Evolutionary conservation across 1,139 yeast species (phyloP).

Genomic region (Kodamaea suecica): DNA sequence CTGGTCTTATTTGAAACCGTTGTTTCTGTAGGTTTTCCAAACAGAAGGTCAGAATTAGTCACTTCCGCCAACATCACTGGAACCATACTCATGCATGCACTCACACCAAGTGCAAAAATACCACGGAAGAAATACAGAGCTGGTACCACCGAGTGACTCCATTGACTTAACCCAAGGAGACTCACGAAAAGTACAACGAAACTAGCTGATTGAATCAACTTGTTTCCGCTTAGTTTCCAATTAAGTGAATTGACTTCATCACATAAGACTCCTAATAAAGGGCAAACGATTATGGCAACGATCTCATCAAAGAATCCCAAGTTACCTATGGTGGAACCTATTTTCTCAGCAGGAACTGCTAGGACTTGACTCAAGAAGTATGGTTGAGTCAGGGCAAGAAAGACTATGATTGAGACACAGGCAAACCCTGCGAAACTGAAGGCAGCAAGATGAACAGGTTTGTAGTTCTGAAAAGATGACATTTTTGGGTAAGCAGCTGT

Average conservation of each 20-base stretch:
- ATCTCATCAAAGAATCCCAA: slow-evolving; percentile 65
- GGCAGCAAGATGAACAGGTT: slow-evolving; percentile 17
- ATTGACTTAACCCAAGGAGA: slow-evolving; percentile 47
- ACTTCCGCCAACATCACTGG: slow-evolving; percentile 55
- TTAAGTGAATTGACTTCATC: slow-evolving; percentile 41
- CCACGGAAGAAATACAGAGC: slow-evolving; percentile 50
- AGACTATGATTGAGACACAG: slow-evolving; percentile 62
- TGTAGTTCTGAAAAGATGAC: slow-evolving; percentile 13
- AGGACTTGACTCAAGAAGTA: slow-evolving; percentile 59
- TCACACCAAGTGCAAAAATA: slow-evolving; percentile 57
- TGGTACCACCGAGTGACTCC: slow-evolving; percentile 32
- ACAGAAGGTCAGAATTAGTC: slow-evolving; percentile 40
- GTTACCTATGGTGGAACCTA: slow-evolving; percentile 59
- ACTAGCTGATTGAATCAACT: slow-evolving; percentile 49
- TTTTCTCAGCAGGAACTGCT: slow-evolving; percentile 34
- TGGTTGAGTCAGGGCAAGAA: slow-evolving; percentile 65
- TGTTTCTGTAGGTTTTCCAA: neutral
- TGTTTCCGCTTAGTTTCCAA: slow-evolving; percentile 40
- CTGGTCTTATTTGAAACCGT: slow-evolving; percentile 12
- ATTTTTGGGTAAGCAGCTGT: too few species aligned
- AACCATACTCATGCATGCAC: slow-evolving; percentile 50
- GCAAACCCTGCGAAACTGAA: slow-evolving; percentile 40
- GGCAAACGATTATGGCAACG: slow-evolving; percentile 52
- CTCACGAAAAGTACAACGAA: slow-evolving; percentile 46
- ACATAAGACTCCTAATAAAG: slow-evolving; percentile 60